Evolutionary conservation across 768 basidiomycete genomes (phyloP), one percentile per base, ranked within the genome.

Genomic region (Mycena vulgaris): DNA sequence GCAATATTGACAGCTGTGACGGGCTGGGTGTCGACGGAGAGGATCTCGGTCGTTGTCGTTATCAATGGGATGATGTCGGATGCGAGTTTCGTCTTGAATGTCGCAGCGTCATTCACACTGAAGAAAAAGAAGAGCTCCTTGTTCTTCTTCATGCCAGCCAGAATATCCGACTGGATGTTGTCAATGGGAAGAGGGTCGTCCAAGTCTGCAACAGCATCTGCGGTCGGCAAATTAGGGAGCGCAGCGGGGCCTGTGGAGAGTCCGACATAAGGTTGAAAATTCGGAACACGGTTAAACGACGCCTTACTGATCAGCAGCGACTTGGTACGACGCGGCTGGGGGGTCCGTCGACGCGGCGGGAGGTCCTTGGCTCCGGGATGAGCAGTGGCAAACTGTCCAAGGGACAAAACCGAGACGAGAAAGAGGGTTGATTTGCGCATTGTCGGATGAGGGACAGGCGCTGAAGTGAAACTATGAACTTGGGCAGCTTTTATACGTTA

Each of bases 51-150:
- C 13, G 76, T 76, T 8, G 71, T 53, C 7, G 77, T 78, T 48
- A 76, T 74, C 40, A 76, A 49, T 13, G 74, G 70, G 14, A 70
- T 30, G 27, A 78, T 78, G 25, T 72, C 49, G 3, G 71, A 67
- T 0, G 62, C 51, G 17, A 78, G 64, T 40, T 72, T 60, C 2
- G 62, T 11, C 58, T 75, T 76, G 72, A 78, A 78, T 5, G 55
- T 70, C 11, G 65, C 64, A 13, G 75, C 60, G 40, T 78, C 61
- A 5, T 59, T 49, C 13, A 78, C 70, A 8, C 40, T 37, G 55
- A 76, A 76, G 72, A 78, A 78, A 52, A 71, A 74, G 66, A 78
- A 78, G 0, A 75, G 71, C 62, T 78, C 77, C 25, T 63, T 68
- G 27, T 71, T 71, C 68, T 78, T 78, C n/a, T 55, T 47, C 76